A percentile compares a stretch with the other conserved stretches of the same genome.
Evolutionary conservation across 176 grass and related monocot genomes (phyloP).

Genomic region (Zoysia japonica): DNA sequence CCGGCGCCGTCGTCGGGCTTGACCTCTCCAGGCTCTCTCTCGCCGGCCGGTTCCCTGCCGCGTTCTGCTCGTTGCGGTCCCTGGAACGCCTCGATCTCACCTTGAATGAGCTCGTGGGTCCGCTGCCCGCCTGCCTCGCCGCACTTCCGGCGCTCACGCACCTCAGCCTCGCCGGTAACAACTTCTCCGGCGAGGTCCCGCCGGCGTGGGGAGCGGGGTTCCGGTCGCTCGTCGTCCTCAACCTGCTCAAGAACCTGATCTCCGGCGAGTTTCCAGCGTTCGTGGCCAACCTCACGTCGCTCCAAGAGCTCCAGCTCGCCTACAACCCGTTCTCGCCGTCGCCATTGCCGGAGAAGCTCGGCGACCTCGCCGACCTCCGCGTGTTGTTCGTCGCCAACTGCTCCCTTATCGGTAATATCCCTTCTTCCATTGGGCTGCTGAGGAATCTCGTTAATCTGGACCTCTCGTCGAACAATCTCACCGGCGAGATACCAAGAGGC

Average conservation of each 20-base stretch:
- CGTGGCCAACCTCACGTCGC: constrained; percentile 48
- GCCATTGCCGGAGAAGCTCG: constrained; percentile 53
- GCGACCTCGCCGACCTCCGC: constrained; percentile 52
- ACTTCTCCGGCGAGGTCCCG: constrained; percentile 70
- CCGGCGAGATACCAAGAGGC: constrained; percentile 54
- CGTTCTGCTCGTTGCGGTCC: constrained; percentile 53
- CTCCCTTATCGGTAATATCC: constrained; percentile 62
- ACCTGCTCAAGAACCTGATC: constrained; percentile 56
- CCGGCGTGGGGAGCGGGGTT: constrained; percentile 54
- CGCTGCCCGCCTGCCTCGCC: constrained; percentile 55
- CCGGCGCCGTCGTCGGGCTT: constrained; percentile 38
- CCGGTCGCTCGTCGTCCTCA: constrained; percentile 44
- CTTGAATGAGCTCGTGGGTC: constrained; percentile 47
- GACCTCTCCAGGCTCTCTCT: constrained; percentile 45
- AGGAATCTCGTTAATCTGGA: constrained; percentile 62
- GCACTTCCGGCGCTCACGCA: constrained; percentile 43
- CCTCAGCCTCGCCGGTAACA: constrained; percentile 73
- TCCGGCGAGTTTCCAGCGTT: constrained; percentile 61
- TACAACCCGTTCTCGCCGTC: constrained; percentile 73
- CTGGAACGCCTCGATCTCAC: constrained; percentile 67
- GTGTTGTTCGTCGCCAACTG: constrained; percentile 62
- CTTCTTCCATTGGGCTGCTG: constrained; percentile 59
- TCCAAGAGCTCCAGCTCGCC: constrained; percentile 61
- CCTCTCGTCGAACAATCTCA: constrained; percentile 63
- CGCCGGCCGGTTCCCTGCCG: constrained; percentile 49